phyloP scores from a whole-genome alignment of 1,284 basidiomycete species.

The Marasmius oreades region DNA sequence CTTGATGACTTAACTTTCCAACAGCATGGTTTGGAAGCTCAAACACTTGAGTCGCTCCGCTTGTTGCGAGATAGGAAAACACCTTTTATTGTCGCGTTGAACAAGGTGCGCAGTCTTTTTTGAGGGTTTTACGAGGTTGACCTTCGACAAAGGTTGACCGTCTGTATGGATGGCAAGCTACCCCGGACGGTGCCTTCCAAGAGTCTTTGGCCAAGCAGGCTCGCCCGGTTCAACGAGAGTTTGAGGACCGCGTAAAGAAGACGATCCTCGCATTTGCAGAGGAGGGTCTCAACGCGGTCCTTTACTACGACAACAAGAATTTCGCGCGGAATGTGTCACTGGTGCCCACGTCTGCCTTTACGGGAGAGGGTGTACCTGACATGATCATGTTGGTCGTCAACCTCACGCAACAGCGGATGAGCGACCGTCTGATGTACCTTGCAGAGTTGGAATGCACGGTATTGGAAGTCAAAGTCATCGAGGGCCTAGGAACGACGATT shows the following conservation, averaged over 20 bases:
- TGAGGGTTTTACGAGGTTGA: constrained; percentile 1
- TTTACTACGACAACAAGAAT: constrained; percentile 98
- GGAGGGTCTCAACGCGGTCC: constrained; percentile 92
- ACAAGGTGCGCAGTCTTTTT: constrained; percentile 65
- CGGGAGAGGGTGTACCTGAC: constrained; percentile 99
- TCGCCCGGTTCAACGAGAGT: constrained; percentile 84
- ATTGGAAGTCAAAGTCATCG: constrained; percentile 98
- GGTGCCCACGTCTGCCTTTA: constrained; percentile 96
- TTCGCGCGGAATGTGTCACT: constrained; percentile 93
- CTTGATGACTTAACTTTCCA: constrained; percentile 13
- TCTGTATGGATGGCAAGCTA: constrained; percentile 93
- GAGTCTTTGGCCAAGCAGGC: constrained; percentile 90
- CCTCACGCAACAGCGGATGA: constrained; percentile 98
- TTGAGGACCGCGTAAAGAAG: constrained; percentile 85
- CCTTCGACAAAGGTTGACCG: constrained; percentile 80
- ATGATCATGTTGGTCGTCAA: constrained; percentile 99
- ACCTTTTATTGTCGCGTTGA: constrained; percentile 98
- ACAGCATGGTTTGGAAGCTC: constrained; percentile 94
- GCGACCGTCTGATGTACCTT: constrained; percentile 96
- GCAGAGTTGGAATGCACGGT: constrained; percentile 99
- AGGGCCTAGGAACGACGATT: constrained; percentile 97
- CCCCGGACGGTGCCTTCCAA: constrained; percentile 89
- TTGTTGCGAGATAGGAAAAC: constrained; percentile 93
- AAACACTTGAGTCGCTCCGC: constrained; percentile 95
- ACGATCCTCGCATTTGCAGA: constrained; percentile 94